Evolutionary conservation across 2,329 filamentous ascomycete genomes (phyloP).

Genomic region (Cladophialophora chaetospira): DNA sequence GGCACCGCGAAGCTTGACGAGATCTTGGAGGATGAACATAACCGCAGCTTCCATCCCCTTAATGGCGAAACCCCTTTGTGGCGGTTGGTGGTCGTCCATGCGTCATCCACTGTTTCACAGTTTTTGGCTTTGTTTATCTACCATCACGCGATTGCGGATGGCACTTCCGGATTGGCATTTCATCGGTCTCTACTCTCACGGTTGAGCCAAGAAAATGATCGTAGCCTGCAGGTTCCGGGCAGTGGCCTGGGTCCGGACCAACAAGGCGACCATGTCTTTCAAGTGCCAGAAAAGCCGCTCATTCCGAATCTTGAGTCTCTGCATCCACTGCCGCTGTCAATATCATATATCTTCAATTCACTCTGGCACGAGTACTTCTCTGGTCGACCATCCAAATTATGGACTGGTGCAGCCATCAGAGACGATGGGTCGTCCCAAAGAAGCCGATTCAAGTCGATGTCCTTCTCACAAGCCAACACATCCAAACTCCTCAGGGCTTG

Average conservation of each 20-base stretch:
- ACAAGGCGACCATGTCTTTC: too few species aligned
- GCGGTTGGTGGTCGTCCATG: background rate
- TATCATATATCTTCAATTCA: constrained; percentile 38
- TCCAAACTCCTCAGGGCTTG: background rate
- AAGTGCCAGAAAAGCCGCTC: background rate
- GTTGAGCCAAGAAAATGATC: too few species aligned
- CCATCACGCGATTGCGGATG: background rate
- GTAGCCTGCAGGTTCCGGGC: too few species aligned
- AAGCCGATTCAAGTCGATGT: background rate
- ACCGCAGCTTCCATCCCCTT: background rate
- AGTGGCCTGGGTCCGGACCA: too few species aligned
- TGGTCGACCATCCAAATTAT: background rate
- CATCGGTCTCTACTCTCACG: background rate
- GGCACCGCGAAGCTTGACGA: background rate
- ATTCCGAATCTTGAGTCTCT: constrained; percentile 29
- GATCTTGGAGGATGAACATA: background rate
- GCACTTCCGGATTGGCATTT: background rate
- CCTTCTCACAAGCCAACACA: constrained; percentile 5
- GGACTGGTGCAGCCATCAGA: background rate
- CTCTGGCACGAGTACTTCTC: constrained; percentile 2
- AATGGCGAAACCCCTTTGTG: background rate
- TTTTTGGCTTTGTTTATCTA: background rate
- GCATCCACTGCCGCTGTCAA: constrained; percentile 44
- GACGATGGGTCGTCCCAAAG: background rate
- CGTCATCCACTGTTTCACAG: background rate